These are phyloP conservation scores for Tetracladium setigerum DNA, from an alignment of 495 filamentous ascomycete genomes.

Conservation along the genomic window DNA sequence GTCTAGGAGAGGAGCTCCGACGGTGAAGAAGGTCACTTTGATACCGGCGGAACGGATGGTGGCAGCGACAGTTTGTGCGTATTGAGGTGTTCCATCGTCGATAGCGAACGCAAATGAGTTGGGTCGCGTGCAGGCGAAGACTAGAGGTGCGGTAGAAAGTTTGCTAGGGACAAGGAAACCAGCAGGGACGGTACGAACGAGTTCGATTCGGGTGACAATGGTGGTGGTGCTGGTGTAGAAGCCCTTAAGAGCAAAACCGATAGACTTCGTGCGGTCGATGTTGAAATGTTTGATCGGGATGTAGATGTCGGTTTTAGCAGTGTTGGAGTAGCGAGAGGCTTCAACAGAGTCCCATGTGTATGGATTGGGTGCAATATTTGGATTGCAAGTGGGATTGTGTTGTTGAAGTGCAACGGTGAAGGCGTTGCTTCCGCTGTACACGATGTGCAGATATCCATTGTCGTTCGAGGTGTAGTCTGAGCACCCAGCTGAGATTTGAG, in stretches of 20 bases:
- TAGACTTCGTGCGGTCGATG: constrained; percentile 48
- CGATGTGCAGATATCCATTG: constrained; percentile 59
- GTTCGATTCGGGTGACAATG: constrained; percentile 52
- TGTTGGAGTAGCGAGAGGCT: constrained; percentile 54
- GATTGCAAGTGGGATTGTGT: constrained; percentile 58
- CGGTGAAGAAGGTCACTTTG: constrained; percentile 72
- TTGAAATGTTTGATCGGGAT: constrained; percentile 69
- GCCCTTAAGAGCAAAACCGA: constrained; percentile 62
- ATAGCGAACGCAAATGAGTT: constrained; percentile 77
- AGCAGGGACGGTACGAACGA: constrained; percentile 47
- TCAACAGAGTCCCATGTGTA: constrained; percentile 70
- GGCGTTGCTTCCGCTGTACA: constrained; percentile 56
- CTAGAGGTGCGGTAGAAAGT: constrained; percentile 51
- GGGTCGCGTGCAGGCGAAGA: constrained; percentile 60
- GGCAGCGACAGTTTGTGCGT: constrained; percentile 55
- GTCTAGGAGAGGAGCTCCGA: constrained; percentile 58
- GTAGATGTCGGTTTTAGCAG: constrained; percentile 51
- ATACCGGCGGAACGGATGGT: constrained; percentile 56
- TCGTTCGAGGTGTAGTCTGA: constrained; percentile 51
- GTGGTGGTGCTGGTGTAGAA: constrained; percentile 53
- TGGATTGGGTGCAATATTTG: constrained; percentile 53
- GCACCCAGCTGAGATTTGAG: constrained; percentile 53
- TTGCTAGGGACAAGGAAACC: constrained; percentile 49
- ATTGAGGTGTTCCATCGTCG: constrained; percentile 62
- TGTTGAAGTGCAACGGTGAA: constrained; percentile 69